Conservation (phyloP, 192 early-diverging fungal species). For the Coemansia reversa region DNA sequence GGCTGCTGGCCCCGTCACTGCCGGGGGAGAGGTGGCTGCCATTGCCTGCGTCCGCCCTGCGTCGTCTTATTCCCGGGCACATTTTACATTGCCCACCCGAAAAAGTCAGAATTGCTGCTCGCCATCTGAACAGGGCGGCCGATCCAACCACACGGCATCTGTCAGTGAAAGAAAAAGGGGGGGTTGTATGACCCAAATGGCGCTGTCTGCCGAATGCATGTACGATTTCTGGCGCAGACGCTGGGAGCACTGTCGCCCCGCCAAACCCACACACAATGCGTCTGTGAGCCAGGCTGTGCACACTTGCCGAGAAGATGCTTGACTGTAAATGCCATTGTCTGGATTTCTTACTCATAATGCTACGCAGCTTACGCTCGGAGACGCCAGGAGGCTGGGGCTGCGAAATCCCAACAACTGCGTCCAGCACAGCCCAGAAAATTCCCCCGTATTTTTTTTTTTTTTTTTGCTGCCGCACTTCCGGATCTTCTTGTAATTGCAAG, state of each 20-base stretch:
- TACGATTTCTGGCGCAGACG: background rate
- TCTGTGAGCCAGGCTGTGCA: background rate
- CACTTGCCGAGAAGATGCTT: background rate
- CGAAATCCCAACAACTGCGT: background rate
- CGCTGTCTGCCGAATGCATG: background rate
- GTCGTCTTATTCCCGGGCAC: conserved; percentile 1
- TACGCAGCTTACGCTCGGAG: background rate
- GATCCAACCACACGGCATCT: background rate
- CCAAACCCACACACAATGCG: background rate
- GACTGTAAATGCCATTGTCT: background rate
- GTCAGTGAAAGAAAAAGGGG: background rate
- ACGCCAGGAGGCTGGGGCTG: background rate
- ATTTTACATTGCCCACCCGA: background rate
- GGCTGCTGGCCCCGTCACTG: background rate
- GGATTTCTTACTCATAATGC: background rate
- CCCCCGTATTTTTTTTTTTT: background rate
- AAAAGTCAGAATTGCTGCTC: background rate
- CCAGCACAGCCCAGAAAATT: background rate
- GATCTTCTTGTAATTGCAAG: background rate
- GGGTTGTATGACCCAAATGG: background rate
- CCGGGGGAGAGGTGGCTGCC: conserved; percentile 1
- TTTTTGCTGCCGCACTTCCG: background rate
- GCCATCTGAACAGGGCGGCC: background rate
- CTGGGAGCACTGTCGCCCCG: background rate
- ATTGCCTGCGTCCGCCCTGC: conserved; percentile 13